Evolutionary conservation across 1,284 basidiomycete species (phyloP), one percentile per base, ranked within the genome.

Genomic region (Moniliophthora roreri): DNA sequence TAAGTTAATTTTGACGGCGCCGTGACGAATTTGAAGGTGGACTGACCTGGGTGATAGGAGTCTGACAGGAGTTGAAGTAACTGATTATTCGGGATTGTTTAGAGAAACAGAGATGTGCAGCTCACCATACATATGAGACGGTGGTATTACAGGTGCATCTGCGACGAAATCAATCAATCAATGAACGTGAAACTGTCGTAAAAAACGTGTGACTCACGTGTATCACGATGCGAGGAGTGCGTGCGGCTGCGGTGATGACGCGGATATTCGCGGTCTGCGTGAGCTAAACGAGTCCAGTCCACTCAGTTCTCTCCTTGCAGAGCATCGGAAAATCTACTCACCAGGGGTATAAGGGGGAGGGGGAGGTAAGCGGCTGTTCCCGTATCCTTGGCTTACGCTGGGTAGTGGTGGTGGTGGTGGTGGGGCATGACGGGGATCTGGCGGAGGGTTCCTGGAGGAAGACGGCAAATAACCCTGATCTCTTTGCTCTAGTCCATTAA

Each of bases 401-500:
- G 50, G 37, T 7, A 24, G 26, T 20, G 54, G 52, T 21, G 44
- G 40, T 9, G 50, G 37, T 7, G 34, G 26, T 20, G 54, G 52
- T 21, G 44, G 40, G n/a, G 18, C 21, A 38, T 42, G 18, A 23
- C 37, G 53, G 38, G 53, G 41, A 16, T 53, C 52, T 23, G 26
- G 52, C 18, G 24, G 23, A 46, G 44, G 48, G 24, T 46, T 26
- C 24, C 21, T 9, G 7, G 51, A 24, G 9, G 50, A 39, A 32
- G 47, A 37, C 7, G 41, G 48, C 28, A 41, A 39, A n/a, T 51
- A 46, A n/a, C 48, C 44, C 42, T 52, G 53, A 4, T 55, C 51
- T 16, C 20, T 32, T 62, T 88, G 87, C 48, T 89, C 84, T 16
- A 87, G 66, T 5, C 88, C 89, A 55, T 91, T 90, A 58, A 91